Evolutionary conservation across 2,329 filamentous ascomycete genomes (phyloP).

Genomic region (Akanthomyces muscarius): DNA sequence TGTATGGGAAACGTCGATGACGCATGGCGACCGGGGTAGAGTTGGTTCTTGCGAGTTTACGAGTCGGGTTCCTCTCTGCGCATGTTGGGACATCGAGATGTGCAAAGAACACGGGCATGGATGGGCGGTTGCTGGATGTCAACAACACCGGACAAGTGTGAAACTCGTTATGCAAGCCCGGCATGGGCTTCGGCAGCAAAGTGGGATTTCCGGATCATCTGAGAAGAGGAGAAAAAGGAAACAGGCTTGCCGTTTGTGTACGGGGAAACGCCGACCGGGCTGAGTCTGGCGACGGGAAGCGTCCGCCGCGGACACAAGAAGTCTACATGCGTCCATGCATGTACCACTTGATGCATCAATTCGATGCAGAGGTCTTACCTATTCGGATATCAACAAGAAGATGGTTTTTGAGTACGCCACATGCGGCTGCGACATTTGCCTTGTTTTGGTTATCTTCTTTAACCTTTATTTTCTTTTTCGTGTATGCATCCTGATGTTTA

Average conservation of each 20-base stretch:
- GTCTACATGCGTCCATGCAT: background rate
- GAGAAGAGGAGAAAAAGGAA: background rate
- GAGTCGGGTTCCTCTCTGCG: background rate
- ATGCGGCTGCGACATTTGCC: background rate
- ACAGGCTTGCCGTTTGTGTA: background rate
- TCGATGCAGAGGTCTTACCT: conserved; percentile 10
- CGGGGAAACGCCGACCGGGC: background rate
- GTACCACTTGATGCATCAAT: conserved; percentile 3
- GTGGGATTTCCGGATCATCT: background rate
- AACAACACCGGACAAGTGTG: conserved; percentile 6
- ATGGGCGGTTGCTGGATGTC: background rate
- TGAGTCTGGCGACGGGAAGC: conserved; percentile 3
- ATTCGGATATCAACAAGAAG: background rate
- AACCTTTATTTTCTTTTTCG: background rate
- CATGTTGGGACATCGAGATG: background rate
- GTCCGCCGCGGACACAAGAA: background rate
- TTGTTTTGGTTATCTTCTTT: background rate
- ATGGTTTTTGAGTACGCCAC: background rate
- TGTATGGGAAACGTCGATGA: conserved; percentile 3
- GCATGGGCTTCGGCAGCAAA: background rate
- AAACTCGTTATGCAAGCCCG: conserved; percentile 9
- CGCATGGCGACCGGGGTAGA: background rate
- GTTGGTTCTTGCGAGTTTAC: background rate
- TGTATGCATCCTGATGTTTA: background rate
- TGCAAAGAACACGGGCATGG: background rate